Conservation (phyloP, 495 filamentous ascomycete genomes). For the Tuber indicum region DNA sequence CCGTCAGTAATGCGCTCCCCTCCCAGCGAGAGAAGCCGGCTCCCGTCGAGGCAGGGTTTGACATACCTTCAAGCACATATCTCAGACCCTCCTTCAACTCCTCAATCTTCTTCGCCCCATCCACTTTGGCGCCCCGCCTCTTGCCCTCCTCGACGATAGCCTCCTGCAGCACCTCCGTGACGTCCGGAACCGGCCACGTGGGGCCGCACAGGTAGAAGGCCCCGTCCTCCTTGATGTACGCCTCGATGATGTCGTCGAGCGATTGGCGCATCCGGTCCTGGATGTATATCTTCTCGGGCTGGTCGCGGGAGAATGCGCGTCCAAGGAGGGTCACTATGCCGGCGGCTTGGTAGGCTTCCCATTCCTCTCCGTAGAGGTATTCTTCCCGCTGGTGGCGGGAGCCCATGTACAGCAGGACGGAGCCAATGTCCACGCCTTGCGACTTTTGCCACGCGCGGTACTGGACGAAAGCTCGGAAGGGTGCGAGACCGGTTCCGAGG, state of each 20-base stretch:
- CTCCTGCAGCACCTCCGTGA: slow-evolving; percentile 87
- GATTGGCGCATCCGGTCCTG: slow-evolving; percentile 95
- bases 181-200: slow-evolving; percentile 98
- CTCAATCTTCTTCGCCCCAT: slow-evolving; percentile 89
- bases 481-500: slow-evolving; percentile 94
- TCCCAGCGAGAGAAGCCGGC: background rate
- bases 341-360: slow-evolving; percentile 95
- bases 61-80: slow-evolving; percentile 77
- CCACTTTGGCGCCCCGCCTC: slow-evolving; percentile 66
- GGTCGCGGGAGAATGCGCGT: slow-evolving; percentile 90
- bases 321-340: slow-evolving; percentile 92
- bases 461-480: slow-evolving; percentile 96
- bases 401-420: slow-evolving; percentile 92
- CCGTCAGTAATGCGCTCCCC: slow-evolving; percentile 11
- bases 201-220: slow-evolving; percentile 96
- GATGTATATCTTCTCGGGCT: slow-evolving; percentile 98
- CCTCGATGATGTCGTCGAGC: slow-evolving; percentile 74
- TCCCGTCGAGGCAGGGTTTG: background rate
- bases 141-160: slow-evolving; percentile 76
- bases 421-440: slow-evolving; percentile 87
- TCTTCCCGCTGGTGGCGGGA: slow-evolving; percentile 95
- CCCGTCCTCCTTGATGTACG: slow-evolving; percentile 81
- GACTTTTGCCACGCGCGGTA: slow-evolving; percentile 95
- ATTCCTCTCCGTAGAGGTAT: slow-evolving; percentile 98
- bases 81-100: slow-evolving; percentile 85